These are phyloP conservation scores for Trichophyton verrucosum DNA, from an alignment of 2,329 filamentous ascomycete genomes.

Conservation along the genomic window DNA sequence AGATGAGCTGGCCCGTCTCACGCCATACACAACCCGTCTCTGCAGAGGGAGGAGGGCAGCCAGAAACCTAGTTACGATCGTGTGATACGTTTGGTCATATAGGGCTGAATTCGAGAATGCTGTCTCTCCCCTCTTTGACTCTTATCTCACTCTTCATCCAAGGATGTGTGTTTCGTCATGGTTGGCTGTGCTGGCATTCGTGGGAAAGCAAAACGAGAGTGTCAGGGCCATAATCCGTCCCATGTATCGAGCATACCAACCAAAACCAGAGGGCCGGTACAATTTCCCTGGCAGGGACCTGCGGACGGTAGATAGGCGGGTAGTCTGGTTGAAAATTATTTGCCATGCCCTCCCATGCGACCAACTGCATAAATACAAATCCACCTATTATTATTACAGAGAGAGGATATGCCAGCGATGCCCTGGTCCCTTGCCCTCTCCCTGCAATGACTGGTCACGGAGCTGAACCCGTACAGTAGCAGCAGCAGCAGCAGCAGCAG, in stretches of 20 bases:
- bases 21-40: neutral
- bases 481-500: neutral
- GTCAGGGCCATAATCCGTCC: neutral
- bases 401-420: too few relatives aligned
- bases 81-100: neutral
- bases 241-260: neutral
- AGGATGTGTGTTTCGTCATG: neutral
- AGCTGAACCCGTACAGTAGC: neutral
- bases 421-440: too few relatives aligned
- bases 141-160: neutral
- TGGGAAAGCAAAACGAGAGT: neutral
- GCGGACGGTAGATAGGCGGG: neutral
- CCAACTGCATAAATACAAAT: neutral
- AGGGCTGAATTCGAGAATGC: neutral
- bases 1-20: neutral
- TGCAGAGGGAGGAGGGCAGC: neutral
- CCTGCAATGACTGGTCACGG: too few relatives aligned
- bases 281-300: neutral
- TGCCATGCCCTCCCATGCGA: neutral
- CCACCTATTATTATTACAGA: neutral
- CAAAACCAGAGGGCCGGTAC: neutral
- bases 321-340: neutral
- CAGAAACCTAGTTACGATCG: conserved; percentile 1
- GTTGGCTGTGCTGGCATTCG: neutral
- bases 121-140: neutral